These are phyloP conservation scores for Pilobolus umbonatus DNA, from an alignment of 192 early-diverging fungal species.

Conservation along the genomic window DNA sequence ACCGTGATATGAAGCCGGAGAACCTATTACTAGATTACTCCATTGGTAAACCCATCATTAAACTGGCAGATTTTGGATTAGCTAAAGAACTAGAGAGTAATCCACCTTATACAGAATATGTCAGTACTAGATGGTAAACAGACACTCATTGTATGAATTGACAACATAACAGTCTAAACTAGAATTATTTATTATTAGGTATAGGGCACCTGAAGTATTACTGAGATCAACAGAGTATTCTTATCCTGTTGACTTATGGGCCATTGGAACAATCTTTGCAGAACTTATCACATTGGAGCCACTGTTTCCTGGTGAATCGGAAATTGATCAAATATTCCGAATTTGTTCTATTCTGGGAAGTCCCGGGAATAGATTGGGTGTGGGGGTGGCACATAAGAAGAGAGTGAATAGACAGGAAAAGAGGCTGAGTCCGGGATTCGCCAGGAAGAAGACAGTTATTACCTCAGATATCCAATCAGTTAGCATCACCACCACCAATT, in stretches of 20 bases:
- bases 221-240: slow-evolving; percentile 83
- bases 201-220: slow-evolving; percentile 89
- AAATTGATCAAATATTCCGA: slow-evolving; percentile 87
- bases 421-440: slow-evolving; percentile 31
- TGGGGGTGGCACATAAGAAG: background rate
- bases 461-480: background rate
- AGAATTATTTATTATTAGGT: slow-evolving; percentile 38
- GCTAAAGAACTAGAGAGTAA: slow-evolving; percentile 81
- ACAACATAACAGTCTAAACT: background rate
- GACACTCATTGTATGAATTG: background rate
- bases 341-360: slow-evolving; percentile 80
- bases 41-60: slow-evolving; percentile 47
- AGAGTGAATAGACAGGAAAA: slow-evolving; percentile 1
- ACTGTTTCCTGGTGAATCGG: slow-evolving; percentile 88
- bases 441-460: slow-evolving; percentile 12
- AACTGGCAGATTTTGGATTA: slow-evolving; percentile 71
- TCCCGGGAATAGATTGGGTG: slow-evolving; percentile 39
- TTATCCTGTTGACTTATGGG: slow-evolving; percentile 94
- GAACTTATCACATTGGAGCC: slow-evolving; percentile 84
- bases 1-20: slow-evolving; percentile 71
- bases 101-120: slow-evolving; percentile 94
- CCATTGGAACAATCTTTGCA: slow-evolving; percentile 85
- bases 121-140: slow-evolving; percentile 86
- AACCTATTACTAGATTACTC: slow-evolving; percentile 54
- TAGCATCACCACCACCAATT: background rate